A percentile compares a stretch with the other conserved stretches of the same genome.
Conservation (phyloP, 805 yeast species). For the Pichia californica region DNA sequence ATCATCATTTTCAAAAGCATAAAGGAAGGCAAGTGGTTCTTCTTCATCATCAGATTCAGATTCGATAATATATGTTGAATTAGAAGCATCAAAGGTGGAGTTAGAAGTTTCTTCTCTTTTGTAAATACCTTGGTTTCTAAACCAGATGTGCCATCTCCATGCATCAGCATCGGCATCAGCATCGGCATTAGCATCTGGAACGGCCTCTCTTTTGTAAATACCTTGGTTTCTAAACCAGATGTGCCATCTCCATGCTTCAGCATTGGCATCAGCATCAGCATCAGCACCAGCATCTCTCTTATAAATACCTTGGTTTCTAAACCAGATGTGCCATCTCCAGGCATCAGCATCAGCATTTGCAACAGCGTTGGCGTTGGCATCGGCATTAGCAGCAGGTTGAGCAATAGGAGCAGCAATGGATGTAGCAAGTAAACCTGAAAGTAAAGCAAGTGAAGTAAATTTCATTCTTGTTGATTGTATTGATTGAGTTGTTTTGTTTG, state of each 20-base stretch:
- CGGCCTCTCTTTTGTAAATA: slow-evolving; percentile 7
- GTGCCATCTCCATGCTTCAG: slow-evolving; percentile 11
- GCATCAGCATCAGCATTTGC: slow-evolving; percentile 9
- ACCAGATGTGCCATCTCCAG: slow-evolving; percentile 5
- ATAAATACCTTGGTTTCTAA: slow-evolving; percentile 8
- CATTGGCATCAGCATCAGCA: slow-evolving; percentile 9
- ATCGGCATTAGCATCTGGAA: too few species aligned
- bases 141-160: slow-evolving; percentile 7
- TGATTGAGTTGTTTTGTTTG: neutral
- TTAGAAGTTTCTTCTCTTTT: slow-evolving; percentile 6
- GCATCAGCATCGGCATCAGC: slow-evolving; percentile 11
- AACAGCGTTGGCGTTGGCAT: slow-evolving; percentile 4
- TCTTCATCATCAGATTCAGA: slow-evolving; percentile 1
- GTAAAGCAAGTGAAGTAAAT: slow-evolving; percentile 1
- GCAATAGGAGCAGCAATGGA: slow-evolving; percentile 8
- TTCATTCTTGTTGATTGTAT: slow-evolving; percentile 7
- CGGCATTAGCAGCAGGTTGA: slow-evolving; percentile 5
- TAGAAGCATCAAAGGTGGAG: too few species aligned
- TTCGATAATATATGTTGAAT: too few species aligned
- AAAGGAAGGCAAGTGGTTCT: slow-evolving; percentile 5
- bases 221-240: slow-evolving; percentile 5
- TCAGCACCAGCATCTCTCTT: slow-evolving; percentile 2
- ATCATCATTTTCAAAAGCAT: slow-evolving; percentile 2
- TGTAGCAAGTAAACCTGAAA: slow-evolving; percentile 4
- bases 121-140: slow-evolving; percentile 11